Evolutionary conservation across 1,284 basidiomycete species (phyloP).

Genomic region (Omphalotus olearius): DNA sequence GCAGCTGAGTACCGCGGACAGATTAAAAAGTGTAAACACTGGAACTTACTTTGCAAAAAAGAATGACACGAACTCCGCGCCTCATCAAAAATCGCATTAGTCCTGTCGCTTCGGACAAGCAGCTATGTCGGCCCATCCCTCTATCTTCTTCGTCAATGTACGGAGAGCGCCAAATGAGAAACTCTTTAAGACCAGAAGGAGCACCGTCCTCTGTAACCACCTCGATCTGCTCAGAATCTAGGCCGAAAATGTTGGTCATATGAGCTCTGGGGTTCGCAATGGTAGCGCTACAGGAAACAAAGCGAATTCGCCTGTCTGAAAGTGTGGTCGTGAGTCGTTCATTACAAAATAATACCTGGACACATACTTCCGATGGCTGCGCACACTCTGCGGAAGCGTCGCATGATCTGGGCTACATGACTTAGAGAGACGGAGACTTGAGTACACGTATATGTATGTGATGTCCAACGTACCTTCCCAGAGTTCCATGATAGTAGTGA

Average conservation of each 20-base stretch:
- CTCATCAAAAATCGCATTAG: slow-evolving; percentile 84
- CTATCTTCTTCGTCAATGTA: slow-evolving; percentile 57
- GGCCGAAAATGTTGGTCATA: slow-evolving; percentile 73
- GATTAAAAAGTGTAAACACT: background rate
- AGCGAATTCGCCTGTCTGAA: slow-evolving; percentile 56
- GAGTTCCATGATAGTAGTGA: slow-evolving; percentile 72
- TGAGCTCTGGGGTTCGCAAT: slow-evolving; percentile 77
- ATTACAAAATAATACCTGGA: background rate
- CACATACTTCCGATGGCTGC: slow-evolving; percentile 81
- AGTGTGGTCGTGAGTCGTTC: background rate
- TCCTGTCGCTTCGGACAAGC: slow-evolving; percentile 69
- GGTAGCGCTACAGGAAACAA: slow-evolving; percentile 89
- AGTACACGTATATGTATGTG: background rate
- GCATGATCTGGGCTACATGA: slow-evolving; percentile 77
- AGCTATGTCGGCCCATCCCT: slow-evolving; percentile 53
- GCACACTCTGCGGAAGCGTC: slow-evolving; percentile 77
- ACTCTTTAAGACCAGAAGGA: slow-evolving; percentile 78
- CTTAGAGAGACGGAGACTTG: slow-evolving; percentile 29
- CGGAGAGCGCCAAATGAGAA: slow-evolving; percentile 76
- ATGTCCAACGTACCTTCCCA: slow-evolving; percentile 54
- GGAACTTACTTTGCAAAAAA: slow-evolving; percentile 77
- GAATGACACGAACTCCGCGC: slow-evolving; percentile 75
- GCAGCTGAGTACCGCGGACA: background rate
- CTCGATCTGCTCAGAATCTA: slow-evolving; percentile 59
- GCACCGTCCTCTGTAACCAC: slow-evolving; percentile 81